These are phyloP conservation scores for Macaranga tanarius DNA, from an alignment of 441 rosid species.

Conservation along the genomic window DNA sequence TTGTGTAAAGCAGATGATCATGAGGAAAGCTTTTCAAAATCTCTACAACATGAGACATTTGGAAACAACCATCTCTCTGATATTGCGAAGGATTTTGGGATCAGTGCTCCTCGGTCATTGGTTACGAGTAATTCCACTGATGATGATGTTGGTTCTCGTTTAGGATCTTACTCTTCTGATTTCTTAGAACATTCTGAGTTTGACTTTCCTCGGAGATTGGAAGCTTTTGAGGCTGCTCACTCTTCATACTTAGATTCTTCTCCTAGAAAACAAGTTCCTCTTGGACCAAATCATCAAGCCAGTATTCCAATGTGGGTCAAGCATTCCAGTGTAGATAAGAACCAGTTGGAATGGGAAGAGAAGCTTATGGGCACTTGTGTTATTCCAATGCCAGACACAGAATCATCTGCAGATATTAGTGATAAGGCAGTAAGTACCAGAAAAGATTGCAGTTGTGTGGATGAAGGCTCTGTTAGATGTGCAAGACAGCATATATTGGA, in stretches of 20 bases:
- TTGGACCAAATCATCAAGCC: slow-evolving; percentile 71
- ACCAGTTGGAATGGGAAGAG: slow-evolving; percentile 17
- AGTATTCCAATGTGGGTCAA: slow-evolving; percentile 46
- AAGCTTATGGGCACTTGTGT: slow-evolving; percentile 41
- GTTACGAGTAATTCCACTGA: slow-evolving; percentile 34
- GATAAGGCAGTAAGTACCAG: slow-evolving; percentile 31
- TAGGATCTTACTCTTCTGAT: slow-evolving; percentile 33
- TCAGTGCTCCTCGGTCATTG: slow-evolving; percentile 30
- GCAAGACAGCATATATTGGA: slow-evolving; percentile 45
- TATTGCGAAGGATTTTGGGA: slow-evolving; percentile 33
- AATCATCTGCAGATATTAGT: slow-evolving; percentile 20
- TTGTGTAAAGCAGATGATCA: slow-evolving; percentile 34
- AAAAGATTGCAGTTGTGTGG: slow-evolving; percentile 39
- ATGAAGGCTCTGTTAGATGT: slow-evolving; percentile 49
- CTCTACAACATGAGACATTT: slow-evolving; percentile 30
- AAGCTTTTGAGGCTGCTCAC: slow-evolving; percentile 29
- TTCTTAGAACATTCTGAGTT: slow-evolving; percentile 40
- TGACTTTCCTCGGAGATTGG: slow-evolving; percentile 32
- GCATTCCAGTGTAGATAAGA: background rate
- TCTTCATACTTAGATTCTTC: slow-evolving; percentile 37
- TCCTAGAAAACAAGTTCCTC: slow-evolving; percentile 57
- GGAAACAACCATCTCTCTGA: slow-evolving; percentile 30
- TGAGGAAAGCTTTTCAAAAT: slow-evolving; percentile 31
- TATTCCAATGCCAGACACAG: slow-evolving; percentile 39
- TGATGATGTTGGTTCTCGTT: slow-evolving; percentile 42